Evolutionary conservation across 176 grass and related monocot genomes (phyloP), one percentile per base, ranked within the genome.

Genomic region (Triticum turgidum): DNA sequence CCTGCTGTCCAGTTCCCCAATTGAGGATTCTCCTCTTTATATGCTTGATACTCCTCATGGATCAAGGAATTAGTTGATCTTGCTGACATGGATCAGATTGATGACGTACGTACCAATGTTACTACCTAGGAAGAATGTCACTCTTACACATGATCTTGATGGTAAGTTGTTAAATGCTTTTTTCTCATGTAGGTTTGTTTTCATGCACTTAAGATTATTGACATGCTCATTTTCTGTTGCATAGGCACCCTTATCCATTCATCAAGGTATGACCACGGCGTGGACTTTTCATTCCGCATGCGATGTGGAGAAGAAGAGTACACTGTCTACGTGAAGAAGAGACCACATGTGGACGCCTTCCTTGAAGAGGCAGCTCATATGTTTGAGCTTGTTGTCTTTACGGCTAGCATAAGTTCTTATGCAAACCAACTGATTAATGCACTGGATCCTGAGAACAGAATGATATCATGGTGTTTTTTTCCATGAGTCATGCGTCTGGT

Each of bases 311-410:
- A 91, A 94, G 61, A 77, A 90, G 1, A 87, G 96, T 70, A 98
- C 84, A 63, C 32, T 20, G 90, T 96, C 3, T 96, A 96, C 77
- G 91, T 98, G 79, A 94, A 85, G 69, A 83, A 90, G 77, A 89
- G 93, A 69, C 96, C 95, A 63, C 71, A 91, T 61, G 86, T 95
- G 47, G 87, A 91, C 54, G 84, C 88, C 64, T 98, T 98, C 83
- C 93, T 95, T 67, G 86, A 94, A 52, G 92, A 89, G 79, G 90
- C 92, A 22, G 78, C 88, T 38, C 82, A 91, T 79, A 89, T 94
- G 90, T 98, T 98, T 92, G 91, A 98, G 82, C 77, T 94, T 78
- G 87, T 94, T 30, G 87, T 96, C 82, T 98, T 96, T 79, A 98
- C 92, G 76, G 96, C 96, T 76, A 96, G 96, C 74, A 92, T 39